A percentile compares a stretch with the other conserved stretches of the same genome.
Evolutionary conservation across 768 basidiomycete species (phyloP).

Genomic region (Gymnopilus dilepis): DNA sequence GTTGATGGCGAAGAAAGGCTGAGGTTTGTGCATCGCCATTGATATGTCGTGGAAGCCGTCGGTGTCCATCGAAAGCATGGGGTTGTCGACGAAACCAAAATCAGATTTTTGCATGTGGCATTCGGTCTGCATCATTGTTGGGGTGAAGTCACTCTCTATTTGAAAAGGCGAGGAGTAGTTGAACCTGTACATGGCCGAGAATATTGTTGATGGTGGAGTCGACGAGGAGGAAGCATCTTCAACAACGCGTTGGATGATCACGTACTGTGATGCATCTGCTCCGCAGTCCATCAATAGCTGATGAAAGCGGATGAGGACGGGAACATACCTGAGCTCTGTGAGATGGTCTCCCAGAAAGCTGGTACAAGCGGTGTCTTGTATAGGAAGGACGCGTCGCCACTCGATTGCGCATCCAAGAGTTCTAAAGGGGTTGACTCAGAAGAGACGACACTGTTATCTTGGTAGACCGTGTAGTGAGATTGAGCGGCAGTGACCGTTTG

Average conservation of each 20-base stretch:
- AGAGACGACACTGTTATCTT: conserved; percentile 53
- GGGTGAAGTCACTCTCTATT: conserved; percentile 12
- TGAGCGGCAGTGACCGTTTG: conserved; percentile 51
- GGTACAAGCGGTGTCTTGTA: conserved; percentile 70
- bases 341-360: conserved; percentile 66
- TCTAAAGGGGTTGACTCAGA: conserved; percentile 51
- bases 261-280: conserved; percentile 69
- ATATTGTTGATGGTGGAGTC: conserved; percentile 40
- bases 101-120: conserved; percentile 16
- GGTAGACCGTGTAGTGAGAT: conserved; percentile 60
- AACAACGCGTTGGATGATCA: conserved; percentile 68
- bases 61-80: conserved; percentile 26
- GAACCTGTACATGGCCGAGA: conserved; percentile 67
- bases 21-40: conserved; percentile 18
- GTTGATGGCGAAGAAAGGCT: conserved; percentile 16
- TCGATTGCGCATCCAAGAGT: conserved; percentile 29
- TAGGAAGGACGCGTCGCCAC: conserved; percentile 41
- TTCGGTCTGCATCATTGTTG: conserved; percentile 16
- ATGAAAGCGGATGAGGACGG: conserved; percentile 1
- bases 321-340: conserved; percentile 55
- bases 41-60: conserved; percentile 21
- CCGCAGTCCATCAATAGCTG: conserved; percentile 15
- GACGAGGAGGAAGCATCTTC: conserved; percentile 37
- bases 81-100: conserved; percentile 24
- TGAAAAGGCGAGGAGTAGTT: conserved; percentile 37